Evolutionary conservation across 768 basidiomycete species (phyloP).

Genomic region (Boletus edulis): DNA sequence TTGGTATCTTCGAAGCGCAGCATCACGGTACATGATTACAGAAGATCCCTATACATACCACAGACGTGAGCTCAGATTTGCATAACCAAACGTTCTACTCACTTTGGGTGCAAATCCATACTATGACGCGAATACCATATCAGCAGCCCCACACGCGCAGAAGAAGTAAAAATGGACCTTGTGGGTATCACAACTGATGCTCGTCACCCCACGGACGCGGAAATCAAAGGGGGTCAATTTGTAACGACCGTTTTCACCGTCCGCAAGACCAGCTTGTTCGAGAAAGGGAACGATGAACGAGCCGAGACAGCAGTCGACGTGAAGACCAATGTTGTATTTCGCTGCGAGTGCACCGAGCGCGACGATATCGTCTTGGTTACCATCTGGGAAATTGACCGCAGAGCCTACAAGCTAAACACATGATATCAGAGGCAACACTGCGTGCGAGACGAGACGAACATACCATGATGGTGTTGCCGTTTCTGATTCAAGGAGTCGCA

Average conservation of each 20-base stretch:
- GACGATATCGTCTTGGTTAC: conserved; percentile 83
- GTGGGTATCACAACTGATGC: conserved; percentile 95
- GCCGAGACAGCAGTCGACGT: conserved; percentile 94
- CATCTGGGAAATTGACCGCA: conserved; percentile 82
- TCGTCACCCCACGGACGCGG: conserved; percentile 85
- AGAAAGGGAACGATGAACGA: conserved; percentile 94
- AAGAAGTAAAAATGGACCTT: conserved; percentile 49
- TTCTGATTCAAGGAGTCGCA: conserved; percentile 42
- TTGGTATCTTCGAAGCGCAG: conserved; percentile 74
- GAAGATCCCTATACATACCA: conserved; percentile 67
- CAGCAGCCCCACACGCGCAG: not conserved
- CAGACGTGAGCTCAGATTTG: not conserved
- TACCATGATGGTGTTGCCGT: conserved; percentile 86
- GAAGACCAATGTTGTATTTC: conserved; percentile 75
- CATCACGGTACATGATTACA: conserved; percentile 89
- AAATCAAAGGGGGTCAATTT: conserved; percentile 84
- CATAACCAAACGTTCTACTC: conserved; percentile 5
- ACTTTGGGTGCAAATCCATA: conserved; percentile 96
- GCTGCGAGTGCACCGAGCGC: conserved; percentile 73
- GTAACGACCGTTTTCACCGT: conserved; percentile 51
- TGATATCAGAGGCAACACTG: not conserved
- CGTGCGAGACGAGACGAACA: conserved; percentile 2
- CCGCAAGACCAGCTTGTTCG: conserved; percentile 69
- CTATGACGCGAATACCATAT: conserved; percentile 34
- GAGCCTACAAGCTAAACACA: conserved; percentile 72